Evolutionary conservation across 2,329 filamentous ascomycete species (phyloP), one percentile per base, ranked within the genome.

Genomic region (Ceratocystis variospora): DNA sequence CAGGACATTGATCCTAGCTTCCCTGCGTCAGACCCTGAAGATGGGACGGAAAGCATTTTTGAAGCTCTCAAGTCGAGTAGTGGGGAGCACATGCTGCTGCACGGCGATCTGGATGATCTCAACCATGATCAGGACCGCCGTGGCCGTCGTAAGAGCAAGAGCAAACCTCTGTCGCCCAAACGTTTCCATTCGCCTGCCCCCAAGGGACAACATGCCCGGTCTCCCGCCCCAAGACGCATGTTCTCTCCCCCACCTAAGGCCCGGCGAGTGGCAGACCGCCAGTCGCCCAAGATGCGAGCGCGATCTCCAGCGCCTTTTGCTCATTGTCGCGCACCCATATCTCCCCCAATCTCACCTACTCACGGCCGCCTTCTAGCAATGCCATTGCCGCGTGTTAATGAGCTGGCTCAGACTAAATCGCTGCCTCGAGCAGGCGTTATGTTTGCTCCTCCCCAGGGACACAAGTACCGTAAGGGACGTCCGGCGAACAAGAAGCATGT

Each of bases 1-100:
- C 94, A 97, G 73, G 94, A 97, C 71, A 96, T 96, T 68, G 94
- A 99, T 73, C 94, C 94, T 0, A 96, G 92, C 73, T 99, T 99
- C 74, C 94, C 94, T 0, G 92, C 91, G 0, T 96, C 92, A 0
- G 94, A 97, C 71, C 89, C 88, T 0, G 94, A 99, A 71, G 86
- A 91, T 70, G 89, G 89, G 61, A 88, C 90, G 46, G 85, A 89
- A 50, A 86, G 89, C 65, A 83, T 75, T 74, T 86, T 73, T 77
- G 85, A 75, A 75, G 78, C 75, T 71, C 78, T 72, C 48, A 68
- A 59, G 37, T 68, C 66, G 5, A 67, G 67, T 62, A 66, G 64
- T 31, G 55, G 63, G n/a, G 64, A 66, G 19, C 48, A 55, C 22
- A 59, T 31, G 25, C 31, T 63, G 50, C 78, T 90, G 63, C 86